phyloP scores from a whole-genome alignment of 345 rosid species.

The Cardamine resedifolia region DNA sequence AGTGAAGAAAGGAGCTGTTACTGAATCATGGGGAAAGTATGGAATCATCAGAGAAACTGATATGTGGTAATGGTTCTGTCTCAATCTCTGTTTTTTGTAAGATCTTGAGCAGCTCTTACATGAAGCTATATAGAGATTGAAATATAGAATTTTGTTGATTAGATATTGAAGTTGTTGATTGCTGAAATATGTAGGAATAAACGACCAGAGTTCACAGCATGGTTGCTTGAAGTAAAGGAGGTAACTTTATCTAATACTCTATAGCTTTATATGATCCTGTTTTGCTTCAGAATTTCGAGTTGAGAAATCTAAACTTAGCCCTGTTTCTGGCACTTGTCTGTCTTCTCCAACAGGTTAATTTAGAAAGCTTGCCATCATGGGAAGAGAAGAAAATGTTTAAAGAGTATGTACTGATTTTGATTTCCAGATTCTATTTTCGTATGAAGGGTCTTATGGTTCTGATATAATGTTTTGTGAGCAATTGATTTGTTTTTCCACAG shows the following conservation, averaged over 20 bases:
- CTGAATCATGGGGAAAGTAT: constrained; percentile 92
- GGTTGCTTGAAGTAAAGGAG: constrained; percentile 93
- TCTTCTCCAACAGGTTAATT: constrained; percentile 55
- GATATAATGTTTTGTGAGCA: constrained; percentile 3
- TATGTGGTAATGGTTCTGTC: constrained; percentile 66
- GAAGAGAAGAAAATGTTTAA: constrained; percentile 98
- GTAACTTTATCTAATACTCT: constrained; percentile 35
- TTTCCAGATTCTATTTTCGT: too few species aligned
- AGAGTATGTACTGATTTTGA: constrained; percentile 64
- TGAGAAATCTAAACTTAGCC: background rate
- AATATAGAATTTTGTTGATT: background rate
- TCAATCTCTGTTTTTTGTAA: background rate
- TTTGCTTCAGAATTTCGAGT: background rate
- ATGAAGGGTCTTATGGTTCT: background rate
- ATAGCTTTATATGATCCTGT: too few species aligned
- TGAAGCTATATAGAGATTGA: background rate
- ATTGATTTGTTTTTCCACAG: constrained; percentile 41
- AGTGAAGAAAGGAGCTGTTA: constrained; percentile 80
- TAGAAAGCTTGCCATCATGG: constrained; percentile 92
- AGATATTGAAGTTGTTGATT: constrained; percentile 5
- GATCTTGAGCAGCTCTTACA: background rate
- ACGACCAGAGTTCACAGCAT: constrained; percentile 98
- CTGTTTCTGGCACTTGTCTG: background rate
- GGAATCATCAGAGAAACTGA: constrained; percentile 93
- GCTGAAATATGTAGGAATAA: constrained; percentile 60